Conservation (phyloP, 805 yeast genomes). For the Ogataea polymorpha region DNA sequence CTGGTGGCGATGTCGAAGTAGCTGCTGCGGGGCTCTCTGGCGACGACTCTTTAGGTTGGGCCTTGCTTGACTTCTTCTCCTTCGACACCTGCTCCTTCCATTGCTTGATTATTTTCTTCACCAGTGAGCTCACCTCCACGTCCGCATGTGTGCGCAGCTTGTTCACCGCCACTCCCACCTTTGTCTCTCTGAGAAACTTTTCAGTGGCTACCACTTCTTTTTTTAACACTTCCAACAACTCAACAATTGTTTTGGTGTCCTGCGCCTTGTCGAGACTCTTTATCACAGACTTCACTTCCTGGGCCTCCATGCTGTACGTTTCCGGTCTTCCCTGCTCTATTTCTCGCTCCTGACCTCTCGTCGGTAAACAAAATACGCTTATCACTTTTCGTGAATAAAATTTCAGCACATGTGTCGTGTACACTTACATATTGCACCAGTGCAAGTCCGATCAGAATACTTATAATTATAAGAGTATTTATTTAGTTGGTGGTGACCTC, state of each 20-base stretch:
- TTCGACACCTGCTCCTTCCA: conserved; percentile 89
- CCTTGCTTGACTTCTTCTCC: conserved; percentile 43
- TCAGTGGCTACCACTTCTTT: conserved; percentile 82
- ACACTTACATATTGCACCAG: neutral
- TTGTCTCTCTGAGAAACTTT: conserved; percentile 81
- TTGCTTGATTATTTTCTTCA: conserved; percentile 73
- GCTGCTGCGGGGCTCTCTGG: conserved; percentile 13
- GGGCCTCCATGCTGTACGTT: conserved; percentile 53
- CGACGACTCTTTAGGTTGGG: conserved; percentile 13
- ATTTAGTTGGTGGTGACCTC: conserved; percentile 21
- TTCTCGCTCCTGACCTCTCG: conserved; percentile 41
- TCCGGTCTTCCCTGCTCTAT: conserved; percentile 38
- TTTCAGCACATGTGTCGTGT: conserved; percentile 8
- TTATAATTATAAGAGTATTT: conserved; percentile 4
- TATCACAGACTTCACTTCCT: conserved; percentile 68
- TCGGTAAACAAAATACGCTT: conserved; percentile 41
- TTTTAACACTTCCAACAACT: conserved; percentile 62
- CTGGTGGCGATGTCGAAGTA: conserved; percentile 14
- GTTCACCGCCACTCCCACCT: conserved; percentile 96
- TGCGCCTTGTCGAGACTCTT: conserved; percentile 70
- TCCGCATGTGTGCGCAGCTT: conserved; percentile 70
- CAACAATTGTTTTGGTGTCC: conserved; percentile 60
- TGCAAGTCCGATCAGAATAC: neutral
- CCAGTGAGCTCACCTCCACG: conserved; percentile 65
- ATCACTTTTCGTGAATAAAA: conserved; percentile 4